Evolutionary conservation across 2,329 filamentous ascomycete species (phyloP).

Genomic region (Diplodia corticola): DNA sequence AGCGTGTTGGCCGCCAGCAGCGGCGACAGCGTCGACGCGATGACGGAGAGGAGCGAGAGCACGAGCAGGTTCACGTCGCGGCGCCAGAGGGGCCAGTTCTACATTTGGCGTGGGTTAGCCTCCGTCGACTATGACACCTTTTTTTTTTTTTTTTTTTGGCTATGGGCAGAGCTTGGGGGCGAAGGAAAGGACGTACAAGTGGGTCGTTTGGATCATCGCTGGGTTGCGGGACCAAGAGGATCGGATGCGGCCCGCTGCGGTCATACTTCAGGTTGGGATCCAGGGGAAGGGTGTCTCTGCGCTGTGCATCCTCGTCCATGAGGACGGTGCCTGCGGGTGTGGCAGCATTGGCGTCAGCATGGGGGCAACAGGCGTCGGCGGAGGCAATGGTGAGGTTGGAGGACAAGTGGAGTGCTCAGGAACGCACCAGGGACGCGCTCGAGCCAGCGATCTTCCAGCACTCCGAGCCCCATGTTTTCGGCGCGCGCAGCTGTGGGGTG

Average conservation of each 20-base stretch:
- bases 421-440: constrained; percentile 71
- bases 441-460: constrained; percentile 67
- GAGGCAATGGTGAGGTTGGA: background rate
- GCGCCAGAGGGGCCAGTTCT: constrained; percentile 85
- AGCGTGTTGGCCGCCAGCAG: constrained; percentile 88
- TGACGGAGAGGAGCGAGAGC: constrained; percentile 77
- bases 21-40: constrained; percentile 80
- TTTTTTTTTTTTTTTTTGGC: background rate
- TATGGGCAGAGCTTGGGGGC: background rate
- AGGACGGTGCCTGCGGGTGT: constrained; percentile 42
- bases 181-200: constrained; percentile 53
- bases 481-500: background rate
- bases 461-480: constrained; percentile 66
- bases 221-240: constrained; percentile 87
- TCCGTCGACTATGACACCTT: background rate
- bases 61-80: constrained; percentile 78
- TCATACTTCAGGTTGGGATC: constrained; percentile 68
- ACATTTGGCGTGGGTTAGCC: constrained; percentile 20
- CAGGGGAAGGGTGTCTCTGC: constrained; percentile 29
- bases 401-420: background rate
- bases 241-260: constrained; percentile 57
- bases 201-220: constrained; percentile 90
- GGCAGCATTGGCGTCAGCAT: background rate
- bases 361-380: background rate
- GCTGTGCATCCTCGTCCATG: constrained; percentile 32